Evolutionary conservation across 2,329 filamentous ascomycete genomes (phyloP).

Genomic region (Phaeosphaeria sp.): DNA sequence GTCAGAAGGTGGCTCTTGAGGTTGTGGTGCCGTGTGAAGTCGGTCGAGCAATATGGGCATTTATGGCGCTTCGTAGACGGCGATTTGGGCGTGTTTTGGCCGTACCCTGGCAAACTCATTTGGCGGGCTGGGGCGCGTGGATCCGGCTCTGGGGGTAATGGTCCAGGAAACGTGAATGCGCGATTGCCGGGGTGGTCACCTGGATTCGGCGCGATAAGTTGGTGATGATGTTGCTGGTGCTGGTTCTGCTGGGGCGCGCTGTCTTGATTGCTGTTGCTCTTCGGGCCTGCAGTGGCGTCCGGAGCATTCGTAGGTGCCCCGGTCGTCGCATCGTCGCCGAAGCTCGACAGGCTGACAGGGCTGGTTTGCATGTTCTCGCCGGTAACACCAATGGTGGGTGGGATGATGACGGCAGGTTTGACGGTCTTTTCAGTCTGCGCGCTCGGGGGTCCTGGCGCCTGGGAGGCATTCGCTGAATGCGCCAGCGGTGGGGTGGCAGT

Average conservation of each 20-base stretch:
- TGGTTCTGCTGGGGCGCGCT: conserved; percentile 45
- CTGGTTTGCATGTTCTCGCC: conserved; percentile 59
- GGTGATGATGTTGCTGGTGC: conserved; percentile 35
- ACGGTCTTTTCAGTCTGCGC: conserved; percentile 57
- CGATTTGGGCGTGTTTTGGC: conserved; percentile 68
- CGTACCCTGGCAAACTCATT: conserved; percentile 66
- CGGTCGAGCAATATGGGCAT: conserved; percentile 94
- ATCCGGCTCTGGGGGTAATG: conserved; percentile 56
- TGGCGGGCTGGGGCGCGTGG: conserved; percentile 62
- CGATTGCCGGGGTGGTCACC: conserved; percentile 55
- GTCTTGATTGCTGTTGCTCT: conserved; percentile 45
- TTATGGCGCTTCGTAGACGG: conserved; percentile 89
- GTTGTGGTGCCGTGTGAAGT: conserved; percentile 97
- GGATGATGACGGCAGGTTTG: conserved; percentile 56
- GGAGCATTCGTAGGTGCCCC: conserved; percentile 58
- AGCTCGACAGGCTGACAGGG: conserved; percentile 61
- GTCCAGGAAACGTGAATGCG: conserved; percentile 70
- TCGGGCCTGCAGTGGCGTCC: conserved; percentile 57
- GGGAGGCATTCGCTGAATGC: conserved; percentile 51
- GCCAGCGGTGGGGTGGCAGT: conserved; percentile 53
- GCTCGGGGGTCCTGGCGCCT: conserved; percentile 54
- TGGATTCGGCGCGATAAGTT: conserved; percentile 45
- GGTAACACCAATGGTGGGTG: conserved; percentile 49
- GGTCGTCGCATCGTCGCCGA: conserved; percentile 59
- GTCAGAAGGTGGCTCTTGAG: conserved; percentile 96